Base-by-base conservation (phyloP, 805 yeast genomes). In the Wickerhamomyces pijperi region DNA sequence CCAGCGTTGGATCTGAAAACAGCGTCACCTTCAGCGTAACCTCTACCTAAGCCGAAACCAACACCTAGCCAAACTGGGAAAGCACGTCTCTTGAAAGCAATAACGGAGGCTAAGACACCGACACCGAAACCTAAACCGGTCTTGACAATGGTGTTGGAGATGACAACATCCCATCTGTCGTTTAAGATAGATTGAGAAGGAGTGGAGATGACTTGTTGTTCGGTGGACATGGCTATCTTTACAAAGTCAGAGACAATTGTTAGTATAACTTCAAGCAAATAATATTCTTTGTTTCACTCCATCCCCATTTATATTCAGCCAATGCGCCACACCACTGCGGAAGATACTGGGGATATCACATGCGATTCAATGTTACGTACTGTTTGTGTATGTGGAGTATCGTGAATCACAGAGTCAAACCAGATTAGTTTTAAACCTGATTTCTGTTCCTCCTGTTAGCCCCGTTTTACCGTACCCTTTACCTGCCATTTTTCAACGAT, bases 61-160 rank as follows among this genome's bases (percentile, higher is more conserved):
- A 87, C 66, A 48, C 98, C 98, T 45, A 90, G 64, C 95, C 97
- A 88, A 34, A 90, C 97, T 40, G 98, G 98, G 78, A 87, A 92
- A 9, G 95, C 73, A 64, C 97, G 79, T 71, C 97, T 84, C 62
- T 74, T 85, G 71, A 92, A 92, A 42, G 92, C 65, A 43, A 92
- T 64, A 34, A 88, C 94, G 8, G 96, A 85, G 35, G 94, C 83
- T 42, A 90, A 73, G 28, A 92, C 95, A 64, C 99, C 99, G 35
- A 81, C 92, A 47, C 97, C 97, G 50, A 92, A 80, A 37, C 99
- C 99, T 47, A 92, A 72, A 16, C 96, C 95, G 52, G 96, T 82
- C 64, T 92, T 92, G 51, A 92, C 95, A 47, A 92, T 68, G 45
- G 94, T 78, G 67, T 92, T 92, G 43, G 98, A 87, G 56, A 92